Evolutionary conservation across 2,329 filamentous ascomycete genomes (phyloP).

Genomic region (Aureobasidium sp.): DNA sequence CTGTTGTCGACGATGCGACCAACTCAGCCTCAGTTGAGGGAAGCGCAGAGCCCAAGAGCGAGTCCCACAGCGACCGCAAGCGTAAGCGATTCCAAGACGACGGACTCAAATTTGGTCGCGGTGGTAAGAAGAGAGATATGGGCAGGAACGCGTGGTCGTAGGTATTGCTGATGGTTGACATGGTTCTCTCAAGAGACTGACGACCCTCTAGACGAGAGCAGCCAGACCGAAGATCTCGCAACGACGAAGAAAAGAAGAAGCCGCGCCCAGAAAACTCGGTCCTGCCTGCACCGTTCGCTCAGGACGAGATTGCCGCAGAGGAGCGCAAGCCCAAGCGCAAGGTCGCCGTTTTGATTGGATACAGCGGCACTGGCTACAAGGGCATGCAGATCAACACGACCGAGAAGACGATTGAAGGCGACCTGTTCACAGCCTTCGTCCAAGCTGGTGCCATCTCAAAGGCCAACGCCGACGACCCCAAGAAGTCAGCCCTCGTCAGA

Average conservation of each 20-base stretch:
- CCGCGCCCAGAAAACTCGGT: constrained; percentile 38
- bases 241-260: constrained; percentile 38
- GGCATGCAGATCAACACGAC: constrained; percentile 73
- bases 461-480: constrained; percentile 91
- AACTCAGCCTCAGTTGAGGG: not conserved
- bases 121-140: constrained; percentile 57
- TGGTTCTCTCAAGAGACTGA: constrained; percentile 26
- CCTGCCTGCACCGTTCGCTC: constrained; percentile 54
- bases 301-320: constrained; percentile 83
- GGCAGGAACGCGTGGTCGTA: constrained; percentile 61
- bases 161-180: constrained; percentile 25
- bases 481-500: constrained; percentile 88
- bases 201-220: constrained; percentile 36
- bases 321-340: constrained; percentile 88
- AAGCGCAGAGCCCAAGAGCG: not conserved
- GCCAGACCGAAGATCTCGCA: constrained; percentile 42
- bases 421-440: constrained; percentile 88
- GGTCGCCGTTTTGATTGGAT: constrained; percentile 90
- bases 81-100: constrained; percentile 20
- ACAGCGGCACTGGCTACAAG: constrained; percentile 92
- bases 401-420: constrained; percentile 90
- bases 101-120: constrained; percentile 28
- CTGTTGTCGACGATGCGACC: not conserved
- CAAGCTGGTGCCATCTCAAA: constrained; percentile 90
- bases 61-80: constrained; percentile 17